These are phyloP conservation scores for Aspergillus puulaauensis DNA, from an alignment of 2,329 filamentous ascomycete genomes.

Conservation along the genomic window DNA sequence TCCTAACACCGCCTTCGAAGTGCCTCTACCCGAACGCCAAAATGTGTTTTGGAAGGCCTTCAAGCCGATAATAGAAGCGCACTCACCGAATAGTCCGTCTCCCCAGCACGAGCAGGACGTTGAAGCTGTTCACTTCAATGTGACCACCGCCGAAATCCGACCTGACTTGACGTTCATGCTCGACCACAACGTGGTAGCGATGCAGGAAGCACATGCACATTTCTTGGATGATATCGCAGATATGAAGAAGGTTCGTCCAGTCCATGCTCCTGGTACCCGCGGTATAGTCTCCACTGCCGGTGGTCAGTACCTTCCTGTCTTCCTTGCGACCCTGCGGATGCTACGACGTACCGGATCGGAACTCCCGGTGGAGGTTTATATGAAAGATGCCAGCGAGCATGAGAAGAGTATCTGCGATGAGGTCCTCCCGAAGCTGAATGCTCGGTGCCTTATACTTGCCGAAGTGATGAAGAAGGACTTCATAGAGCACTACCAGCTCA, in stretches of 20 bases:
- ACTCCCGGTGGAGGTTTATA: constrained; percentile 50
- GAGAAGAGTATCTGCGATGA: constrained; percentile 41
- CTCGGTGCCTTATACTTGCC: constrained; percentile 44
- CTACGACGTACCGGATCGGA: constrained; percentile 51
- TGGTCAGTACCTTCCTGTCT: constrained; percentile 49
- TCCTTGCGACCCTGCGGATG: constrained; percentile 53
- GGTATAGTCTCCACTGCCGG: constrained; percentile 55
- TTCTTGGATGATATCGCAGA: constrained; percentile 38
- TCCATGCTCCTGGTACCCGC: constrained; percentile 39
- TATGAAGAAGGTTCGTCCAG: constrained; percentile 30
- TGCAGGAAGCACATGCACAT: constrained; percentile 41
- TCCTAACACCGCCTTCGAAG: constrained; percentile 34
- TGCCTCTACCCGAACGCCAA: constrained; percentile 35
- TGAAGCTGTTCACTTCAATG: constrained; percentile 29
- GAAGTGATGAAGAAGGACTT: constrained; percentile 40
- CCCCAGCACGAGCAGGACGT: constrained; percentile 27
- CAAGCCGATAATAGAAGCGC: constrained; percentile 33
- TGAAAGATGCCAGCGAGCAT: constrained; percentile 41
- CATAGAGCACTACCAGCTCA: constrained; percentile 54
- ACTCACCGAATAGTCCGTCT: constrained; percentile 31
- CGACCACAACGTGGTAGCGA: constrained; percentile 32
- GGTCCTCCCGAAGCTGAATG: constrained; percentile 42
- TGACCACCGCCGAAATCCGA: constrained; percentile 27
- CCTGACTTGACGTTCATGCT: constrained; percentile 38
- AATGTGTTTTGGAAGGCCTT: constrained; percentile 39